Base-by-base conservation (phyloP, 1,284 basidiomycete species). In the Moniliophthora roreri region DNA sequence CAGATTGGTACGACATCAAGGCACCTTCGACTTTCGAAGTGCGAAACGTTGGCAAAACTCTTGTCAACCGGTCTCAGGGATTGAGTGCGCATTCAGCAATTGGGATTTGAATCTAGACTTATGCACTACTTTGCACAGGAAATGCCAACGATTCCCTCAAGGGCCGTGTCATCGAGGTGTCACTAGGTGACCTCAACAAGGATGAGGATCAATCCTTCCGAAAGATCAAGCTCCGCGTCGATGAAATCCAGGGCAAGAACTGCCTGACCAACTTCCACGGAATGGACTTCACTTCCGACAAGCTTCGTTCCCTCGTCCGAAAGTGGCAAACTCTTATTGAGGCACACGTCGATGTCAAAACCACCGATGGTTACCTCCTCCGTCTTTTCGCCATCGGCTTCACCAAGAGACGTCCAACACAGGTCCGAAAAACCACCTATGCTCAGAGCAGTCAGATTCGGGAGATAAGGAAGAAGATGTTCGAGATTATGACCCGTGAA, bases 211-310 rank as follows among this genome's bases (percentile, higher is more conserved):
- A 98, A 74, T 89, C 94, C 55, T 99, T 96, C 94, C 91, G 97
- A 73, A 99, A 99, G 86, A 96, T 99, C 78, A 94, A 95, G 80
- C 87, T 99, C 72, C 91, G 94, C 67, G 84, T 99, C 66, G 96
- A 99, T 72, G 96, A 98, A 69, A 85, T 99, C 62, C 90, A 98
- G 80, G 97, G 96, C 80, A 97, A 95, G 83, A 96, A 93, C 84
- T 98, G 95, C 83, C 84, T 99, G 55, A 98, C 97, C 75, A 98
- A 96, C 79, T 99, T 99, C 91, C 91, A 96, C 80, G 97, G 96
- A 72, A 99, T 99, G 97, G 93, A 97, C 81, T 98, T 99, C 81
- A 99, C 97, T 61, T 97, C 95, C 61, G 97, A 99, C 89, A 99
- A 99, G 81, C 89, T 99, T 63, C 95, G 97, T 61, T 99, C 97